Evolutionary conservation across 352 stramenopile species (phyloP), one percentile per base, ranked within the genome.

Genomic region (Pythium rhizo-oryzae): DNA sequence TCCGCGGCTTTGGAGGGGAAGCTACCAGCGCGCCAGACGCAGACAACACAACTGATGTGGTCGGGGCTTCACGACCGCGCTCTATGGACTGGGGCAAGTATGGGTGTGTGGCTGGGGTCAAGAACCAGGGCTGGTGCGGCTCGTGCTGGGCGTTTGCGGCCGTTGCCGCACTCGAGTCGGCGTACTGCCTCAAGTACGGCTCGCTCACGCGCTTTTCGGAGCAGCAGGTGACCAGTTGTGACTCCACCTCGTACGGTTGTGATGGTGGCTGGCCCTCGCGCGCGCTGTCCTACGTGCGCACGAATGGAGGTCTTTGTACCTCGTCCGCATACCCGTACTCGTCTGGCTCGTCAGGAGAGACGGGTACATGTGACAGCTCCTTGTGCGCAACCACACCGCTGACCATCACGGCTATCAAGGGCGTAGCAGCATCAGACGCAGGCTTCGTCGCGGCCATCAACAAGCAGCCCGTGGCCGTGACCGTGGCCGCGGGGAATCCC

Each of bases 121-220:
- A 99, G 75, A 98, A 99, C 80, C 97, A 99, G 75, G 97, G 93
- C 18, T 70, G 81, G 37, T 99, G 97, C 71, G 96, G 97, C 18
- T 55, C 92, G 37, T 99, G 97, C 83, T 99, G 97, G 97, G 93
- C 95, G 8, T 99, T 99, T 78, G 98, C 94, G 1, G 87, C 95
- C 5, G 84, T 97, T 0, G 96, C 90, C 28, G 84, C 86, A 9
- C 76, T 98, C 8, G 96, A 99, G 72, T 95, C 86, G 28, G 92
- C 89, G 6, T 76, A 97, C 62, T 96, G 89, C n/a, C 79, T 99
- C 15, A 73, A 77, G 30, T 91, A 83, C 4, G 58, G 70, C n/a
- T 75, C 76, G 7, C 70, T 98, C 0, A 79, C 85, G 24, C 69
- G 85, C 63, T 80, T 98, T 11, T 97, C 89, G n/a, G 95, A 98